Evolutionary conservation across 805 yeast species (phyloP), one percentile per base, ranked within the genome.

Genomic region (Starmerella gropengiesseri): DNA sequence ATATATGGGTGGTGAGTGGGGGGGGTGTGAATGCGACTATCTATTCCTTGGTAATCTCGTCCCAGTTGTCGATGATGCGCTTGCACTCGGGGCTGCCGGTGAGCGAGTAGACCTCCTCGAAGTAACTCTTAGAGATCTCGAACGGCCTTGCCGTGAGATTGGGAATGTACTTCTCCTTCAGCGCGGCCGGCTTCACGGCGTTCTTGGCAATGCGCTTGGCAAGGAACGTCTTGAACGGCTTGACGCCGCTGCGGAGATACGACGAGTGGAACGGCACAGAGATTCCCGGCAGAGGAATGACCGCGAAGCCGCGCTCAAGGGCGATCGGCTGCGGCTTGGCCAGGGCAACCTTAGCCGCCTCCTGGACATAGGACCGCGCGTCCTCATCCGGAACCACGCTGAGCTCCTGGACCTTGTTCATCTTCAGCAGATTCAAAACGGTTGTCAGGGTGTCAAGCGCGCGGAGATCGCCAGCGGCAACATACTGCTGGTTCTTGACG

Each of bases 221-320:
- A 70, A 91, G 74, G 80, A 91, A 91, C 69, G 86, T 83, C 74
- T 89, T 87, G 84, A 91, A 91, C 58, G 98, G 98, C 68, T 87
- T 89, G 47, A 91, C 99, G 68, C 99, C 99, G 45, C 91, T 83
- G 74, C 89, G 81, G 70, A 91, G 74, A 70, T 93, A 91, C n/a
- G 95, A 80, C 22, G 96, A 86, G 69, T 91, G 99, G 96, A 91
- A 91, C 50, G 99, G 99, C 62, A 91, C 99, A n/a, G 95, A 85
- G 54, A 91, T 91, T 57, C 98, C 98, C 73, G 81, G 86, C 66
- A 91, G 76, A 63, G 99, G 99, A 57, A 91, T 91, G 58, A 91
- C 89, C 31, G 99, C 97, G 57, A 84, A 89, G 20, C 99, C 99
- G 70, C 98, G 81, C 69, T 91, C 93, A 60, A 93, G 73, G 44